Evolutionary conservation across 371 early-diverging fungal species (phyloP).

Genomic region (Mortierella sp.): DNA sequence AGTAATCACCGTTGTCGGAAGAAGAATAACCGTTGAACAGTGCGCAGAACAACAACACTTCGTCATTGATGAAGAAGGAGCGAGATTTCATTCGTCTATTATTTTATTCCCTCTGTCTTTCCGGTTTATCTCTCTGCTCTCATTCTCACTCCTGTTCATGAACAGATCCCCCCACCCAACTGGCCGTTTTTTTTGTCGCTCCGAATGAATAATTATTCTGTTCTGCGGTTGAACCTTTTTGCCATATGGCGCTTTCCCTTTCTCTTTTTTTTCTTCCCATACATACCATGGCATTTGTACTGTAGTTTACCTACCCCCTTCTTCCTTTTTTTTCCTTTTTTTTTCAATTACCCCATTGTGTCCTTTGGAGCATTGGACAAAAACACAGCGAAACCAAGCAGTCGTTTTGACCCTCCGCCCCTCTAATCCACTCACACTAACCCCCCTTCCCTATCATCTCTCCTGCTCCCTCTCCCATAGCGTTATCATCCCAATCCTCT

Average conservation of each 20-base stretch:
- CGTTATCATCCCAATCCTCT: slow-evolving; percentile 47
- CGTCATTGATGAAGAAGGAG: neutral
- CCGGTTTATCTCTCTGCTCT: neutral
- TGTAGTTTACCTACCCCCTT: neutral
- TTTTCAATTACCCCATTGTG: too few relatives aligned
- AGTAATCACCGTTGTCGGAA: neutral
- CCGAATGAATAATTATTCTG: neutral
- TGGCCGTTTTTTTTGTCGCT: neutral
- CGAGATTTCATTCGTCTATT: neutral
- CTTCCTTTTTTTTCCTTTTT: neutral
- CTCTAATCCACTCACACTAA: neutral
- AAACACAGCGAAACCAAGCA: too few relatives aligned
- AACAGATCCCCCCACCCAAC: neutral
- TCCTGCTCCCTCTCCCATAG: slow-evolving; percentile 21
- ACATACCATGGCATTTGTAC: neutral
- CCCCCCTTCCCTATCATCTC: neutral
- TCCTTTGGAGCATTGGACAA: too few relatives aligned
- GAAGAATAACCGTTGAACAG: slow-evolving; percentile 7
- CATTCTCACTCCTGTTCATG: neutral
- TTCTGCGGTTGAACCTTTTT: slow-evolving; percentile 6
- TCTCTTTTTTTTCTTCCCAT: neutral
- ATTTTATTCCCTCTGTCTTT: neutral
- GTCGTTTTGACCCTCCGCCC: too few relatives aligned
- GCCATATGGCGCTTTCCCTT: neutral
- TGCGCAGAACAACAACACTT: slow-evolving; percentile 17